Conservation (phyloP, 257 asterid genomes). For the Solanum tarapatanum region DNA sequence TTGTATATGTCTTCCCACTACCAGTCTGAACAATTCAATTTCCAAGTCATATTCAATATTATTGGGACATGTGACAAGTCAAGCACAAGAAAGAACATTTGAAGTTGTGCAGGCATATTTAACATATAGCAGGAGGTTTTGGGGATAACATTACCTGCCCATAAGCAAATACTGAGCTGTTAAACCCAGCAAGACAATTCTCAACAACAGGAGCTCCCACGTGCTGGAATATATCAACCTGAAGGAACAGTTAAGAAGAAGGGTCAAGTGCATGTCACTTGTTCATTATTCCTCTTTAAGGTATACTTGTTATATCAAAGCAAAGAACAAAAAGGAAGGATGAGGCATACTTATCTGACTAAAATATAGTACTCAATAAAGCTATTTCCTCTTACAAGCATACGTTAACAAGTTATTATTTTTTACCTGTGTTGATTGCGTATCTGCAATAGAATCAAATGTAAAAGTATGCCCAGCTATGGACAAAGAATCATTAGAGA, state of each 20-base stretch:
- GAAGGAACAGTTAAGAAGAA: slow-evolving; percentile 9
- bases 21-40: slow-evolving; percentile 58
- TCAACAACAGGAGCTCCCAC: slow-evolving; percentile 92
- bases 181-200: slow-evolving; percentile 93
- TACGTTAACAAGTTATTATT: not conserved
- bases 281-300: not conserved
- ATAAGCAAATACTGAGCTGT: slow-evolving; percentile 95
- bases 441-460: slow-evolving; percentile 81
- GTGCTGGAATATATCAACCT: slow-evolving; percentile 82
- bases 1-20: slow-evolving; percentile 94
- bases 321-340: not conserved
- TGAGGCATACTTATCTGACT: not conserved
- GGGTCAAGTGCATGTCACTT: not conserved
- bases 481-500: slow-evolving; percentile 53
- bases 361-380: not conserved
- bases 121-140: not conserved
- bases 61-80: not conserved
- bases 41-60: not conserved
- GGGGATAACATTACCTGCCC: slow-evolving; percentile 57
- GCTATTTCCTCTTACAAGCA: not conserved
- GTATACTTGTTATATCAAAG: not conserved
- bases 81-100: not conserved
- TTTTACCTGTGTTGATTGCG: slow-evolving; percentile 68
- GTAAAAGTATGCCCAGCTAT: slow-evolving; percentile 75
- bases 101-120: not conserved